These are phyloP conservation scores for Ophiostoma quercus DNA, from an alignment of 2,329 filamentous ascomycete species.

Conservation along the genomic window DNA sequence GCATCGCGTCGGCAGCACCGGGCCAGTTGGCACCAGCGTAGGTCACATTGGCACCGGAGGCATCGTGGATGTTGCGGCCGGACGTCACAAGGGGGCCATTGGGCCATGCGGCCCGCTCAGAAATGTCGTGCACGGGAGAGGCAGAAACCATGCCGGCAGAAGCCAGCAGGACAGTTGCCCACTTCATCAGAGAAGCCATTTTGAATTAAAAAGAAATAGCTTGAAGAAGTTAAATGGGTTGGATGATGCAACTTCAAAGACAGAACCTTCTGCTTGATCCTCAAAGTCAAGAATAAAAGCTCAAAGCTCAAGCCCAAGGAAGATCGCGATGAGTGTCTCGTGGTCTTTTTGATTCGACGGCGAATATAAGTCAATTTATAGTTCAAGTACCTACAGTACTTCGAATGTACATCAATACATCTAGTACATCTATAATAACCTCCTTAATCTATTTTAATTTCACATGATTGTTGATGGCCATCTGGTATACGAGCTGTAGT, in stretches of 20 bases:
- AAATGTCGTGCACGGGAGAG: too few species aligned
- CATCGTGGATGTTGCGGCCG: constrained; percentile 42
- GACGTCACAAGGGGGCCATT: constrained; percentile 41
- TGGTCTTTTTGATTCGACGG: neutral
- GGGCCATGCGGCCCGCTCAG: constrained; percentile 33
- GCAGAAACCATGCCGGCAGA: neutral
- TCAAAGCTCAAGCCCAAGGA: neutral
- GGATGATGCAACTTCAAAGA: neutral
- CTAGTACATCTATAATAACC: neutral
- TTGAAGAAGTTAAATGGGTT: neutral
- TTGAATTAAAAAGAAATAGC: neutral
- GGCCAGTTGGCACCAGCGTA: constrained; percentile 59
- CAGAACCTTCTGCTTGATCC: neutral
- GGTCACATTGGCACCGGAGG: constrained; percentile 41
- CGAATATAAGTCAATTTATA: neutral
- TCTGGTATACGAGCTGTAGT: neutral
- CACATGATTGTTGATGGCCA: neutral
- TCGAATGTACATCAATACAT: neutral
- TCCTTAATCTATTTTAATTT: neutral
- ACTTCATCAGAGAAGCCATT: neutral
- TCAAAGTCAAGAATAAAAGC: neutral
- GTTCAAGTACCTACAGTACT: neutral
- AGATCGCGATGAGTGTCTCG: neutral
- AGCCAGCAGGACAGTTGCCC: neutral
- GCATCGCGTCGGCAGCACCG: constrained; percentile 57